Evolutionary conservation across 2,329 filamentous ascomycete genomes (phyloP).

Genomic region (Rhynchosporium agropyri): DNA sequence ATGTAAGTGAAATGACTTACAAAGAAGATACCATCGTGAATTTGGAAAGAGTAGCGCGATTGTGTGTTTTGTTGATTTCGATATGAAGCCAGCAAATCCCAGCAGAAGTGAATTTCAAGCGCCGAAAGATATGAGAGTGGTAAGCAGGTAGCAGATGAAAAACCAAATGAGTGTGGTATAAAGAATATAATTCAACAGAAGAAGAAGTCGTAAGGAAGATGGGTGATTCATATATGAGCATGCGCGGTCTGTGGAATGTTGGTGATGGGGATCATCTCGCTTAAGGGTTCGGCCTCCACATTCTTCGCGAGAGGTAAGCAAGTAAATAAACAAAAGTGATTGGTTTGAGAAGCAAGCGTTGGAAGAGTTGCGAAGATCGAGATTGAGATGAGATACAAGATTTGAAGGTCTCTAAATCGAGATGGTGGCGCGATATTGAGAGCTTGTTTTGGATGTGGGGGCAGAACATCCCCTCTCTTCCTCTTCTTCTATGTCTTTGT

Average conservation of each 20-base stretch:
- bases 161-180: slow-evolving; percentile 15
- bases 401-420: not conserved
- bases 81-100: not conserved
- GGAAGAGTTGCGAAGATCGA: not conserved
- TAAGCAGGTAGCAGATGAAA: not conserved
- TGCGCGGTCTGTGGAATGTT: slow-evolving; percentile 13
- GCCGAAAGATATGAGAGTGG: not conserved
- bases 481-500: not conserved
- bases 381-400: not conserved
- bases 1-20: not conserved
- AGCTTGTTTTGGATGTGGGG: not conserved
- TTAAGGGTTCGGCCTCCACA: not conserved
- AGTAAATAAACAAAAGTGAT: not conserved
- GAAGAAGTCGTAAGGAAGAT: not conserved
- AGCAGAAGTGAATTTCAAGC: not conserved
- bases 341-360: not conserved
- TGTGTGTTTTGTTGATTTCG: not conserved
- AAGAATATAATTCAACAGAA: not conserved
- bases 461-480: not conserved
- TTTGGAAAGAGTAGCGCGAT: not conserved
- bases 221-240: slow-evolving; percentile 5
- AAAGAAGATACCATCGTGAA: slow-evolving; percentile 6
- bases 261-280: slow-evolving; percentile 6
- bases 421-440: not conserved
- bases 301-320: slow-evolving; percentile 13